A percentile compares a stretch with the other conserved stretches of the same genome.
These are phyloP conservation scores for Fusarium falciforme DNA, from an alignment of 2,329 filamentous ascomycete species.

Conservation along the genomic window DNA sequence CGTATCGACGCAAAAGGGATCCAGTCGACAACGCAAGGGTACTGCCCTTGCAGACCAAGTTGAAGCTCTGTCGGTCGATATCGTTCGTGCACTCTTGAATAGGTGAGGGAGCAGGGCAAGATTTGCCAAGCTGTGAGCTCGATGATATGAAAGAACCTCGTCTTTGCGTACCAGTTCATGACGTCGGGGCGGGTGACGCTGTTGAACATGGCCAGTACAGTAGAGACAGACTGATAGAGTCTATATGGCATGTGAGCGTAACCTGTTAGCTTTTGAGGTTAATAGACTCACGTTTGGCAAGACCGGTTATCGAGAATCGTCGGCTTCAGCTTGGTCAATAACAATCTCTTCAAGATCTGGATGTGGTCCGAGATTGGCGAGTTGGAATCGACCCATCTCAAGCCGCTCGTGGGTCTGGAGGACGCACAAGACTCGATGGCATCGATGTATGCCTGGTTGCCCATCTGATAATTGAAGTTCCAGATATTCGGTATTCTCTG, in stretches of 20 bases:
- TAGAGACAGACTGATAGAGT: neutral
- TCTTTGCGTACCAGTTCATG: slow-evolving; percentile 55
- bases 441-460: neutral
- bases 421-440: neutral
- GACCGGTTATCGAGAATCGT: neutral
- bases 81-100: neutral
- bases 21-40: neutral
- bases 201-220: slow-evolving; percentile 43
- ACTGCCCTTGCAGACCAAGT: neutral
- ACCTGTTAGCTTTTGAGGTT: too few relatives aligned
- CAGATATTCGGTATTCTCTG: neutral
- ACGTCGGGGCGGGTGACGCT: slow-evolving; percentile 49
- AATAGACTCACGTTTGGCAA: neutral
- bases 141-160: slow-evolving; percentile 48
- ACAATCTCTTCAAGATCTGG: neutral
- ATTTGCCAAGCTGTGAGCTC: slow-evolving; percentile 50
- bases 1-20: neutral
- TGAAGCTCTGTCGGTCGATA: neutral
- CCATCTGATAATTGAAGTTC: neutral
- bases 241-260: neutral
- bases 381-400: neutral
- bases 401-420: neutral
- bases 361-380: neutral
- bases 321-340: neutral
- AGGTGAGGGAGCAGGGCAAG: slow-evolving; percentile 44